Evolutionary conservation across 2,329 filamentous ascomycete genomes (phyloP), one percentile per base, ranked within the genome.

Genomic region (Berkeleyomyces basicola): DNA sequence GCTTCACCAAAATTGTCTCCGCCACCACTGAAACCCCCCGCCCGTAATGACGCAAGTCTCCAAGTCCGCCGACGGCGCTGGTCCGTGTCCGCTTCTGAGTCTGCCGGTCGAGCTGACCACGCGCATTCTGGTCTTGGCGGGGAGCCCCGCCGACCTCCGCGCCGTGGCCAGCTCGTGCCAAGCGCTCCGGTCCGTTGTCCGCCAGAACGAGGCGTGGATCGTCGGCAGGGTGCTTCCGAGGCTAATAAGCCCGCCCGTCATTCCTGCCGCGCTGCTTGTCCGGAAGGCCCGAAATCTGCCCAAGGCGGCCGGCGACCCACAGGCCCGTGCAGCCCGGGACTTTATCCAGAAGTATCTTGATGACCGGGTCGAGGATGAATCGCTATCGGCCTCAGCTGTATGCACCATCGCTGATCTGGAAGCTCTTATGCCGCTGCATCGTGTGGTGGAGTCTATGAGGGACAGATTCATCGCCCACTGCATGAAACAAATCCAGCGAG

Each of bases 21-120:
- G 43, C 43, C 4, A 46, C 3, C 43, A 11, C 43, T 11, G 11
- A 46, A 46, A 46, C 16, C 43, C 11, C 14, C 2, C 43, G 11
- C 43, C 43, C 2, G 7, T n/a, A 46, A 46, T n/a, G 31, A n/a
- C 14, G 4, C 33, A 55, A 23, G 47, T 59, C 23, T 36, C 42
- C 14, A 11, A 31, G 16, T 16, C 23, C 39, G 14, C 14, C 23
- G 44, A 43, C 11, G 7, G 7, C 33, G 14, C 43, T 14, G 42
- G 3, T 9, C 55, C 51, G 43, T 39, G 7, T 16, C 11, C 43
- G 7, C 36, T 63, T 36, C 39, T 53, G 31, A 10, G 40, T n/a
- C 44, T 64, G 6, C 63, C 63, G 6, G n/a, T 39, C 7, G 63
- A 64, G 47, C 33, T 64, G 14, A 11, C 62, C 16, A 42, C 58